phyloP scores from a whole-genome alignment of 768 basidiomycete genomes.

The Panellus pusillus region DNA sequence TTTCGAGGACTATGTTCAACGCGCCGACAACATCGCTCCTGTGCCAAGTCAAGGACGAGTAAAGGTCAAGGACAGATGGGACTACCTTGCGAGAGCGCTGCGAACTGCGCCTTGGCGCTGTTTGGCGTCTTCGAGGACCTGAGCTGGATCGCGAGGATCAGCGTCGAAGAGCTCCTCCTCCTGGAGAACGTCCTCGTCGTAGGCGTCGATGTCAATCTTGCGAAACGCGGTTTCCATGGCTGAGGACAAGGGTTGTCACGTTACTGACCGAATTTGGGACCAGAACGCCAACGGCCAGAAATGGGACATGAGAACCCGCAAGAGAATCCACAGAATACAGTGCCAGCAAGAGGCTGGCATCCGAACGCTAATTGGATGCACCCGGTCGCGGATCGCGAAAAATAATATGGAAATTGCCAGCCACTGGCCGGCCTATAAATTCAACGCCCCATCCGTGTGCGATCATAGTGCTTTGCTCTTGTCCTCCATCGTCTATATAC shows the following conservation, averaged over 20 bases:
- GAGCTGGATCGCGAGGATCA: constrained; percentile 76
- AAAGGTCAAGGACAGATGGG: constrained; percentile 12
- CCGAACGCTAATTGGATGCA: no score
- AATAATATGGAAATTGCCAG: no score
- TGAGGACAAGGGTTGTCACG: background rate
- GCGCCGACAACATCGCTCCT: constrained; percentile 82
- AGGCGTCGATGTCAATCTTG: constrained; percentile 92
- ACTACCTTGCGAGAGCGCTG: constrained; percentile 71
- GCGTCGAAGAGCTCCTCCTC: constrained; percentile 86
- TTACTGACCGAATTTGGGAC: no score
- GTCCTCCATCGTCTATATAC: constrained; percentile 8
- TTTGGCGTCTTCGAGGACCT: constrained; percentile 75
- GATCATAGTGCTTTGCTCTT: background rate
- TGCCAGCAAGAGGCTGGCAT: no score
- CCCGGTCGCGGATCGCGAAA: no score
- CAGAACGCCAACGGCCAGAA: no score
- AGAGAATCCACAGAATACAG: no score
- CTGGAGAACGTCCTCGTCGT: constrained; percentile 87
- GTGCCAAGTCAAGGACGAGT: background rate
- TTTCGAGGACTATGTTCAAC: constrained; percentile 66
- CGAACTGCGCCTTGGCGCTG: constrained; percentile 72
- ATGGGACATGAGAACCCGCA: no score
- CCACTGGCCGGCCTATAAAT: background rate
- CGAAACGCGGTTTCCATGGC: constrained; percentile 65
- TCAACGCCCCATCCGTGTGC: background rate